phyloP scores from a whole-genome alignment of 2,329 filamentous ascomycete species.

The Aspergillus felis region DNA sequence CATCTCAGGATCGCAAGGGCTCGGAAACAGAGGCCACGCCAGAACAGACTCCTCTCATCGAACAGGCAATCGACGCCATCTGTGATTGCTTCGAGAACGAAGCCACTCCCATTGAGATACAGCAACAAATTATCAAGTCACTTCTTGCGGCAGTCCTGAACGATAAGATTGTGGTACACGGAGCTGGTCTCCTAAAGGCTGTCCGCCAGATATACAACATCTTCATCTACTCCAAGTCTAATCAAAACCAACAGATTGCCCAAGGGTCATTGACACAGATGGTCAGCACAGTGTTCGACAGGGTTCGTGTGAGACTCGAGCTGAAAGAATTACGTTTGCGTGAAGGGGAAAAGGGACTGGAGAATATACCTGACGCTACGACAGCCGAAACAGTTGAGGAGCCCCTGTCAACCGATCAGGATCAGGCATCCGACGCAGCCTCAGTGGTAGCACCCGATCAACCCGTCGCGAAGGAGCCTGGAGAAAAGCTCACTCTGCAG shows the following conservation, averaged over 20 bases:
- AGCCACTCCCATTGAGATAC: conserved; percentile 83
- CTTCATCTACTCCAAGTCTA: conserved; percentile 90
- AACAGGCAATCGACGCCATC: conserved; percentile 97
- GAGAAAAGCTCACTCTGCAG: conserved; percentile 62
- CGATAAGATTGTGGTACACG: conserved; percentile 98
- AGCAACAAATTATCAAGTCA: conserved; percentile 97
- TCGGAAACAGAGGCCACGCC: conserved; percentile 23
- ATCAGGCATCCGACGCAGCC: conserved; percentile 41
- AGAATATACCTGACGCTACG: conserved; percentile 34
- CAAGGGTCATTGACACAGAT: conserved; percentile 97
- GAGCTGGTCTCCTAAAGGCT: conserved; percentile 90
- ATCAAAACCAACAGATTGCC: conserved; percentile 91
- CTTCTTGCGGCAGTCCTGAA: conserved; percentile 91
- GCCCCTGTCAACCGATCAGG: conserved; percentile 46
- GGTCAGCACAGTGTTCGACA: conserved; percentile 96
- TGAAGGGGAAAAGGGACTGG: conserved; percentile 32
- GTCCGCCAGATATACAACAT: conserved; percentile 99
- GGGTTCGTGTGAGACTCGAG: conserved; percentile 80
- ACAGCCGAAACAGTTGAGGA: conserved; percentile 36
- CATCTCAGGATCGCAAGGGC: conserved; percentile 28
- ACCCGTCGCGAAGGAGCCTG: conserved; percentile 50
- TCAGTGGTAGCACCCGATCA: conserved; percentile 35
- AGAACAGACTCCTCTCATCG: conserved; percentile 71
- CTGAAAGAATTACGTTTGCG: conserved; percentile 74
- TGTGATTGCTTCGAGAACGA: conserved; percentile 99